Conservation (phyloP, 2,329 filamentous ascomycete species). For the Cadophora gregata region DNA sequence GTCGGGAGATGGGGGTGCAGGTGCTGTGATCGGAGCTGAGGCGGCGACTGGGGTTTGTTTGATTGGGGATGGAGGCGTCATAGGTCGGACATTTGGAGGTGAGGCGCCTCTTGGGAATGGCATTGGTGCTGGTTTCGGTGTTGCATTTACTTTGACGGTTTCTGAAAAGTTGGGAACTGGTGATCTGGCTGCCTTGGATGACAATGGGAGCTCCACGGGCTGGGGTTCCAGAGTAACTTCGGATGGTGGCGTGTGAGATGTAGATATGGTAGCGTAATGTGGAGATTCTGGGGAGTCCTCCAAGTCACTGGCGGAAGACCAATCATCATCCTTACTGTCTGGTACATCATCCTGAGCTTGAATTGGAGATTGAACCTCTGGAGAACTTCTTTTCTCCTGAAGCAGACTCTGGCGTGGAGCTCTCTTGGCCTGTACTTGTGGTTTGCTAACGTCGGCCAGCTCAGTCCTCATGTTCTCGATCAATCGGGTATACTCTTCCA, state of each 20-base stretch:
- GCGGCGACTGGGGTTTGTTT: not conserved
- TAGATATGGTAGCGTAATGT: constrained; percentile 33
- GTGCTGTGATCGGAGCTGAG: too few relatives aligned
- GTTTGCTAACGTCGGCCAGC: constrained; percentile 41
- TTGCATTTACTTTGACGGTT: not conserved
- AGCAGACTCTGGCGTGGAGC: constrained; percentile 23
- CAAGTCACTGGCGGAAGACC: constrained; percentile 37
- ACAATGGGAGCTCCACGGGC: not conserved
- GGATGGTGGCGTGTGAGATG: constrained; percentile 34
- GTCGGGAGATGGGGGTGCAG: constrained; percentile 36
- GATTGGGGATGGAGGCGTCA: not conserved
- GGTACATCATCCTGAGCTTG: constrained; percentile 3
- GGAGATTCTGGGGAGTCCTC: constrained; percentile 29
- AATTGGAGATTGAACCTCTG: constrained; percentile 8
- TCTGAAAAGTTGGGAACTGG: constrained; percentile 4
- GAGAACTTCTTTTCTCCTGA: constrained; percentile 20
- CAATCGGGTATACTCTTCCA: constrained; percentile 41
- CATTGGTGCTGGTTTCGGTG: not conserved
- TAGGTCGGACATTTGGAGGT: constrained; percentile 10
- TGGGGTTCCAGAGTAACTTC: constrained; percentile 12
- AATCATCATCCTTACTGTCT: constrained; percentile 32
- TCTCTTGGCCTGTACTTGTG: constrained; percentile 20
- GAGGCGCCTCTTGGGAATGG: constrained; percentile 18
- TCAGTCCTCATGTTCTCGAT: constrained; percentile 42
- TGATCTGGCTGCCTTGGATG: not conserved